phyloP scores from a whole-genome alignment of 768 basidiomycete genomes.

The Lactarius hatsudake region DNA sequence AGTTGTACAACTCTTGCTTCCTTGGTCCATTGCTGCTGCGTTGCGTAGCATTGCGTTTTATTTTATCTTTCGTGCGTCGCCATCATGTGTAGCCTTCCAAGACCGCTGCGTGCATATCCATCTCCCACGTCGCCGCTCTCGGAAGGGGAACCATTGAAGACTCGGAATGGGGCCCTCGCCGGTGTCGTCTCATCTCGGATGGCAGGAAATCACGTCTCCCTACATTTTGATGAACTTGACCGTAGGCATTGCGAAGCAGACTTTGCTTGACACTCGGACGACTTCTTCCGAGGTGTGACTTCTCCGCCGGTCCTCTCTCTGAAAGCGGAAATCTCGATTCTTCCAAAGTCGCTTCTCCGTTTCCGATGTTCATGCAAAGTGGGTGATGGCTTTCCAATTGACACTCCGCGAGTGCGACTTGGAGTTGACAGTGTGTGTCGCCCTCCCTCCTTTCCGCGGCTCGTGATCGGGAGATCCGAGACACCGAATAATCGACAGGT shows the following conservation, averaged over 20 bases:
- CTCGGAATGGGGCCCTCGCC: not conserved
- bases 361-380: not conserved
- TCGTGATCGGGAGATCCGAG: not conserved
- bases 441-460: not conserved
- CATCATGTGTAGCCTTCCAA: not conserved
- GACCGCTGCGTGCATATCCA: not conserved
- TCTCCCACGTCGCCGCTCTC: not conserved
- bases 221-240: not conserved
- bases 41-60: not conserved
- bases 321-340: not conserved
- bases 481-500: not conserved
- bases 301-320: not conserved
- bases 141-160: not conserved
- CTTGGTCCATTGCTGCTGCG: not conserved
- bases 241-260: not conserved
- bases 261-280: not conserved
- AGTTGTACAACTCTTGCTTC: not conserved
- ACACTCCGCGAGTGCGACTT: not conserved
- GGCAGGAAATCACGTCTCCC: not conserved
- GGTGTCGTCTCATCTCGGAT: too few relatives aligned
- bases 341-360: not conserved
- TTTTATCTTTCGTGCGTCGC: not conserved
- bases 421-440: not conserved
- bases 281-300: not conserved
- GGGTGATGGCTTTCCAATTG: not conserved